phyloP scores from a whole-genome alignment of 106 monocot species.

The Allium cepa region DNA sequence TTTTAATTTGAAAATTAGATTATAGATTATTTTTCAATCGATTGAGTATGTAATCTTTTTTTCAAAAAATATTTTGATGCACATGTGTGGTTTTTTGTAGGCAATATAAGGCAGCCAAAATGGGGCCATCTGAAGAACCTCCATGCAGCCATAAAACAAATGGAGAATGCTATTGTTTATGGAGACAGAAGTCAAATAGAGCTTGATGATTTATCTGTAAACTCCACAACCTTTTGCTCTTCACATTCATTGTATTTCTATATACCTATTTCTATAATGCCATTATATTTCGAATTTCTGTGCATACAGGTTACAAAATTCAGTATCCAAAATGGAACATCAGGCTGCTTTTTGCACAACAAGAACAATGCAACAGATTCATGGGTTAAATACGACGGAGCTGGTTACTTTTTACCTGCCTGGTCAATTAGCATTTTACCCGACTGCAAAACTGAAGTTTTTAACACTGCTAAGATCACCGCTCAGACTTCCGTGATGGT shows the following conservation, averaged over 20 bases:
- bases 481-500: conserved; percentile 44
- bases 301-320: conserved; percentile 40
- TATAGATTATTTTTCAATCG: background rate
- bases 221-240: no score
- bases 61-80: background rate
- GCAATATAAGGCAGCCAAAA: conserved; percentile 60
- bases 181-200: conserved; percentile 12
- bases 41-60: background rate
- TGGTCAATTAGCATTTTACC: conserved; percentile 73
- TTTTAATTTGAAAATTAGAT: background rate
- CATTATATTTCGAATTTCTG: no score
- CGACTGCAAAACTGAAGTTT: conserved; percentile 51
- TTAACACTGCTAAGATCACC: conserved; percentile 73
- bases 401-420: conserved; percentile 44
- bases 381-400: conserved; percentile 25
- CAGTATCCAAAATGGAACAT: conserved; percentile 9
- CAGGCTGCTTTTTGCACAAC: conserved; percentile 66
- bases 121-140: conserved; percentile 52
- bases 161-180: conserved; percentile 35
- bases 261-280: no score
- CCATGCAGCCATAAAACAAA: conserved; percentile 30
- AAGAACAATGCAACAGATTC: conserved; percentile 17
- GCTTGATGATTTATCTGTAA: no score
- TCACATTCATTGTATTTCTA: no score
- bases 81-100: conserved; percentile 9